These are phyloP conservation scores for Cymbopogon citratus DNA, from an alignment of 176 grass and related monocot species.

Conservation along the genomic window DNA sequence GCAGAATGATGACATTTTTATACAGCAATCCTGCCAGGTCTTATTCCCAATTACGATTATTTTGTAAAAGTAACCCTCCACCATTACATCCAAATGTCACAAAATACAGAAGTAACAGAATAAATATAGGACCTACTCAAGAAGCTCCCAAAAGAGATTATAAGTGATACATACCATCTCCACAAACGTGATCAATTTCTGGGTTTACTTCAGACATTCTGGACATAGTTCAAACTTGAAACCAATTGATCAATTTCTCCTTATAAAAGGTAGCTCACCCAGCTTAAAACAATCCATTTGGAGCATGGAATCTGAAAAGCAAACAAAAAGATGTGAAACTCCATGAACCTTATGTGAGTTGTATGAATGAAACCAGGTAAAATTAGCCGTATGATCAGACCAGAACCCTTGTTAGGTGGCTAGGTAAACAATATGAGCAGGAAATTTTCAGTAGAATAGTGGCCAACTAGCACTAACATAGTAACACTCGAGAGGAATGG, in stretches of 20 bases:
- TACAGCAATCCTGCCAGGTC: neutral
- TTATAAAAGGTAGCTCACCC: neutral
- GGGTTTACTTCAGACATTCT: slow-evolving; percentile 38
- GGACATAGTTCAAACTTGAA: slow-evolving; percentile 38
- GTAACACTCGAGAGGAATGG: neutral
- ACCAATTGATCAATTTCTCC: slow-evolving; percentile 32
- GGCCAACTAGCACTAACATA: neutral
- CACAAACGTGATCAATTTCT: slow-evolving; percentile 29
- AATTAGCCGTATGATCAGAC: neutral
- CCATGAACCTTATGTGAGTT: neutral
- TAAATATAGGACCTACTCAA: neutral
- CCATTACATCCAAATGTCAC: slow-evolving; percentile 6
- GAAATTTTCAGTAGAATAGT: neutral
- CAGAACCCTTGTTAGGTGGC: neutral
- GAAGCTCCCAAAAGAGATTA: neutral
- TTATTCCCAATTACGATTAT: slow-evolving; percentile 6
- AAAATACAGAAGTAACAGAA: neutral
- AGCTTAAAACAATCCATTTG: slow-evolving; percentile 11
- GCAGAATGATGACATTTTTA: neutral
- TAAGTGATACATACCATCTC: slow-evolving; percentile 42
- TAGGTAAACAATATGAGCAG: neutral
- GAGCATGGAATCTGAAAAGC: slow-evolving; percentile 15
- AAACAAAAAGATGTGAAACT: slow-evolving; percentile 14
- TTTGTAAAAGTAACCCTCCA: neutral
- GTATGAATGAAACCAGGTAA: neutral